Evolutionary conservation across 345 rosid genomes (phyloP).

Genomic region (Boechera retrofracta): DNA sequence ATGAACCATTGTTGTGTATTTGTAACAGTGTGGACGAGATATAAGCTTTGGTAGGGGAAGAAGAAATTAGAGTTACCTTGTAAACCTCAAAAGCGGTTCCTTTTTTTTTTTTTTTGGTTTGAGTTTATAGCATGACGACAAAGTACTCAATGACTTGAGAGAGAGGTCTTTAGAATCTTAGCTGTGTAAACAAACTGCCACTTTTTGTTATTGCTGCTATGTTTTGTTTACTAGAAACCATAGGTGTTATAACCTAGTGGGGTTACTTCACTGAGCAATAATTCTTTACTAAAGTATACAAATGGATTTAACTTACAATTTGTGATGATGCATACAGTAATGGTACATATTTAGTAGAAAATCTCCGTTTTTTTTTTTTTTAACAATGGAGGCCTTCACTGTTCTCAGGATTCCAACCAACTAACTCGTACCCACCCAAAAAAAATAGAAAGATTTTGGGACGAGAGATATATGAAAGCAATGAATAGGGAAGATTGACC

Average conservation of each 20-base stretch:
- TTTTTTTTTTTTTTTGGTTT: not conserved
- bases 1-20: conserved; percentile 7
- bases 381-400: conserved; percentile 32
- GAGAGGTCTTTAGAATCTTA: not conserved
- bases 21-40: conserved; percentile 69
- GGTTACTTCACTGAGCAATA: conserved; percentile 18
- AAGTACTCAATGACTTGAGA: not conserved
- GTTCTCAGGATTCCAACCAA: conserved; percentile 31
- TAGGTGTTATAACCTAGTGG: conserved; percentile 15
- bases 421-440: conserved; percentile 34
- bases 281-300: conserved; percentile 39
- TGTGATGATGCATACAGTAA: conserved; percentile 28
- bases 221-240: not conserved
- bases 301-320: conserved; percentile 27
- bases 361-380: conserved; percentile 31
- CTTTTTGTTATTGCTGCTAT: too few species aligned
- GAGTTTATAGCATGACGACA: not conserved
- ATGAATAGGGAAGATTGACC: conserved; percentile 37
- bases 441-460: conserved; percentile 22
- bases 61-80: conserved; percentile 64
- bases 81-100: conserved; percentile 4
- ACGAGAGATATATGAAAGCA: conserved; percentile 19
- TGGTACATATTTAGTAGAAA: conserved; percentile 30
- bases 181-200: not conserved
- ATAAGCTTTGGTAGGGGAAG: conserved; percentile 66